Conservation (phyloP, 2,329 filamentous ascomycete genomes). For the Aquanectria penicillioides region DNA sequence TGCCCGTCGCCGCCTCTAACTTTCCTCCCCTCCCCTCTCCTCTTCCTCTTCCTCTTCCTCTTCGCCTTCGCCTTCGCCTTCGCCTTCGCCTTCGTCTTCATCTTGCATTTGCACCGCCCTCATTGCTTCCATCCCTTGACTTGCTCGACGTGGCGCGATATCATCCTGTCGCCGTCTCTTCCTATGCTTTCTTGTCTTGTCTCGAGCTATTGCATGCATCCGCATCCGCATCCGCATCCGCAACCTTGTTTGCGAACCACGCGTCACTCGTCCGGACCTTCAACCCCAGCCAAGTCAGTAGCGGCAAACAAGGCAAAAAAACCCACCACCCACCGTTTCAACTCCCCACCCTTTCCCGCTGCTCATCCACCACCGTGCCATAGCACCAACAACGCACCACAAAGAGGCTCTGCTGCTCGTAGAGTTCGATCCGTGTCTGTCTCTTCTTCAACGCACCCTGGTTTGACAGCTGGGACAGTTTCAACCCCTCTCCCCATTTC, state of each 20-base stretch:
- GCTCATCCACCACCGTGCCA: background rate
- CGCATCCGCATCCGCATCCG: background rate
- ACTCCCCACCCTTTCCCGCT: conserved; percentile 17
- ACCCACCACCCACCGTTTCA: conserved; percentile 19
- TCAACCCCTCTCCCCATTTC: conserved; percentile 13
- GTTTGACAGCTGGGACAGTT: background rate
- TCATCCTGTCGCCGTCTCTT: background rate
- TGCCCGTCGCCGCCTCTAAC: too few species aligned
- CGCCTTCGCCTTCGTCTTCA: background rate
- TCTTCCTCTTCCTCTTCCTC: background rate
- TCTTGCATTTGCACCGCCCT: background rate
- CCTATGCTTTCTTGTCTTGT: background rate
- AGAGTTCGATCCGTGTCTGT: background rate
- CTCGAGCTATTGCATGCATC: background rate
- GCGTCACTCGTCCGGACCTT: too few species aligned
- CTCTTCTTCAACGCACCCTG: background rate
- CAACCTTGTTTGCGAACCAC: conserved; percentile 12
- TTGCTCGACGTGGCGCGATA: conserved; percentile 11
- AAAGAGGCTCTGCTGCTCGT: conserved; percentile 2
- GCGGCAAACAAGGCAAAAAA: conserved; percentile 15
- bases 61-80: too few species aligned
- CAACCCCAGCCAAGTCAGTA: too few species aligned
- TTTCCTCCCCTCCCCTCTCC: too few species aligned
- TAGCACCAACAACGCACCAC: background rate
- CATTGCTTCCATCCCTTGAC: conserved; percentile 1